These are phyloP conservation scores for Mycena chlorophos DNA, from an alignment of 768 basidiomycete species.

Conservation along the genomic window DNA sequence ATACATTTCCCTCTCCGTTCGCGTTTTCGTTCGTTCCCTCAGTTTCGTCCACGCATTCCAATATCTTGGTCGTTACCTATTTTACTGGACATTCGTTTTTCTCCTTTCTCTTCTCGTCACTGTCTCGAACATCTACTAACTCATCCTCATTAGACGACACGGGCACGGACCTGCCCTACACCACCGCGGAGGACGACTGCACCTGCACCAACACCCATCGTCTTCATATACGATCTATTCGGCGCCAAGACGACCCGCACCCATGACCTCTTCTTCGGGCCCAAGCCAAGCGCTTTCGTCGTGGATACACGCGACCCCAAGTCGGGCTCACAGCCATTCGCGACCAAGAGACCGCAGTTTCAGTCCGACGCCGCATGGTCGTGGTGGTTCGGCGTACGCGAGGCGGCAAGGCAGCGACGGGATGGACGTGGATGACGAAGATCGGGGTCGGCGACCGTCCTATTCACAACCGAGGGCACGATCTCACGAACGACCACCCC, in stretches of 20 bases:
- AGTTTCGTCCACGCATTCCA: no score
- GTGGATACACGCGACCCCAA: background rate
- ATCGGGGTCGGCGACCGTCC: no score
- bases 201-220: conserved; percentile 2
- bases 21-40: no score
- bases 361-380: background rate
- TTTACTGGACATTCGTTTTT: conserved; percentile 28
- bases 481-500: background rate
- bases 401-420: background rate
- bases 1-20: no score
- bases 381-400: background rate
- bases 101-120: conserved; percentile 2
- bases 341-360: background rate
- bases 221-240: background rate
- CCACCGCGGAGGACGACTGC: conserved; percentile 10
- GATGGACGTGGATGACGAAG: background rate
- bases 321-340: background rate
- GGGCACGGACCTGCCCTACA: background rate
- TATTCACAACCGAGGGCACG: background rate
- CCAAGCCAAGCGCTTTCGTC: background rate
- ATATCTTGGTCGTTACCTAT: no score
- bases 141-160: background rate
- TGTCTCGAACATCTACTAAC: background rate
- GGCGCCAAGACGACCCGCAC: background rate
- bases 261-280: background rate